Evolutionary conservation across 352 stramenopile genomes (phyloP), one percentile per base, ranked within the genome.

Genomic region (Phytophthora hibernalis): DNA sequence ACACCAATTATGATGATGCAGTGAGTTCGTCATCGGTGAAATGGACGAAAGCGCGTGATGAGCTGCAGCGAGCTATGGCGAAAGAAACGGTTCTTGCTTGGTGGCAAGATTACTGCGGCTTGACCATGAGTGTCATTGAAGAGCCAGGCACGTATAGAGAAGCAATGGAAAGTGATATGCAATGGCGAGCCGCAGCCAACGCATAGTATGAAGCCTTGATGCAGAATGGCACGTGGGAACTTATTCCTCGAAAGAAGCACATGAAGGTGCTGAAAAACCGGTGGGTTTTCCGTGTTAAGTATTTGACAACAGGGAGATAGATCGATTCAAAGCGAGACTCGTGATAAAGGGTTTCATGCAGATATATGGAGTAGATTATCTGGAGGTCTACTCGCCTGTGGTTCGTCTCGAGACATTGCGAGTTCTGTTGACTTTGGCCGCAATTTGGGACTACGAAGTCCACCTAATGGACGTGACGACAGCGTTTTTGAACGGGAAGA

Each of bases 211-310:
- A 48, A 24, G 53, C 53, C 0, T 31, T 61, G 28, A 21, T 33
- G 11, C n/a, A 53, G 13, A 61, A 44, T 35, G 10, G 30, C 4
- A 53, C 53, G 1, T 61, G 53, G 53, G 12, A 53, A 15, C 30
- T 61, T 15, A 42, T 52, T n/a, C 53, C 24, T 22, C 22, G 42
- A 9, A 44, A 38, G 12, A 61, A 53, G 26, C 6, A 51, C 53
- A 61, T 61, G 53, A 61, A 61, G 40, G 53, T 53, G 16, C 40
- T 52, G 38, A 55, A 56, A 6, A 63, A 63, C 20, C 44, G 55
- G 16, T 55, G 55, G 55, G 12, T 54, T 16, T 63, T 55, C n/a
- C 54, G 55, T 15, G 38, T 51, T 10, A 61, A 61, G 15, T 61
- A 52, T 44, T 18, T 44, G 2, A 2, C 26, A 31, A 21, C n/a